Conservation (phyloP, 2,329 filamentous ascomycete species). For the Botrytis elliptica region DNA sequence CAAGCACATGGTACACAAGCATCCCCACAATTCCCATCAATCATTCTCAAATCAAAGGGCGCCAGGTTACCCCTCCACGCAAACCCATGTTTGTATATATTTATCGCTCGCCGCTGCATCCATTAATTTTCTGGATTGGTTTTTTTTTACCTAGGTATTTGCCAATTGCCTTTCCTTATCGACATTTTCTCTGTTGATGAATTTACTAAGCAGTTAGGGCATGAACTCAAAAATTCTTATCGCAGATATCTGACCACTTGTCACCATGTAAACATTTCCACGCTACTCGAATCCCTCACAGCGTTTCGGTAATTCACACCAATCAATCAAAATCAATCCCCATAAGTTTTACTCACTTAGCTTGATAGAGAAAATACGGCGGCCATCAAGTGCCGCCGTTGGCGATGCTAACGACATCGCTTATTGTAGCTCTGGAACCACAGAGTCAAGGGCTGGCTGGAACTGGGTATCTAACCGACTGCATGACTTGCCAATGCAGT, state of each 20-base stretch:
- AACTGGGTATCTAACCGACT: constrained; percentile 8
- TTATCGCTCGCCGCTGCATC: constrained; percentile 12
- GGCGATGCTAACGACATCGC: constrained; percentile 3
- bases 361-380: background rate
- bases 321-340: background rate
- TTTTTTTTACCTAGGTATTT: background rate
- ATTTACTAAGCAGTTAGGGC: background rate
- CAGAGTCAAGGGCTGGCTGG: background rate
- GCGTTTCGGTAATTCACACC: background rate
- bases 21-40: constrained; percentile 17
- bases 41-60: constrained; percentile 15
- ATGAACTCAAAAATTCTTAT: background rate
- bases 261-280: background rate
- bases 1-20: constrained; percentile 13
- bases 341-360: background rate
- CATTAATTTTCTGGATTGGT: background rate
- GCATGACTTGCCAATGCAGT: constrained; percentile 4
- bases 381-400: constrained; percentile 12
- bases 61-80: constrained; percentile 22
- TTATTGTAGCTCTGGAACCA: constrained; percentile 9
- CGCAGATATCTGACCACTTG: background rate
- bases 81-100: constrained; percentile 11
- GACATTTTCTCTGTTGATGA: background rate
- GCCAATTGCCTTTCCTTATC: background rate
- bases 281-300: background rate